These are phyloP conservation scores for Globisporangium echinulatum DNA, from an alignment of 352 stramenopile species.

Conservation along the genomic window DNA sequence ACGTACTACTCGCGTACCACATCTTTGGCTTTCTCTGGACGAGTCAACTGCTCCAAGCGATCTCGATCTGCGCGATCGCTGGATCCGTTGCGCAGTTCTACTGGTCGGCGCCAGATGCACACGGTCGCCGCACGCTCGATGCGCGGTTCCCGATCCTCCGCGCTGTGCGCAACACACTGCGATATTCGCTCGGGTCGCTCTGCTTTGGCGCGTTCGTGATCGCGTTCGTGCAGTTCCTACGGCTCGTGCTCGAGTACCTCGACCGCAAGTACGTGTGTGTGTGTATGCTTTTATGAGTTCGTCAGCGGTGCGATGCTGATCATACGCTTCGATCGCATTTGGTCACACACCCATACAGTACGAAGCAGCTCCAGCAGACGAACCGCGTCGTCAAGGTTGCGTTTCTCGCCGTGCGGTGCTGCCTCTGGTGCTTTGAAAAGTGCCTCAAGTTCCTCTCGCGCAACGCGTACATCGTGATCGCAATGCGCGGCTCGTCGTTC, in stretches of 20 bases:
- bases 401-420: conserved; percentile 79
- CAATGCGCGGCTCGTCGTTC: conserved; percentile 76
- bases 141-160: conserved; percentile 52
- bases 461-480: conserved; percentile 92
- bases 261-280: conserved; percentile 81
- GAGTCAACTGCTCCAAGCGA: conserved; percentile 92
- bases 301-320: not conserved
- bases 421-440: conserved; percentile 94
- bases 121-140: conserved; percentile 35
- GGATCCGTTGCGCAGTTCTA: conserved; percentile 90
- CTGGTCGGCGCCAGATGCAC: conserved; percentile 64
- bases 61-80: conserved; percentile 92
- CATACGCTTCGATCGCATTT: not conserved
- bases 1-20: conserved; percentile 59
- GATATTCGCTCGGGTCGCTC: conserved; percentile 93
- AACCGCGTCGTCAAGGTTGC: conserved; percentile 84
- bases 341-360: conserved; percentile 21
- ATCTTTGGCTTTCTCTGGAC: conserved; percentile 97
- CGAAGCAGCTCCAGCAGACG: conserved; percentile 61
- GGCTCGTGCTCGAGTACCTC: conserved; percentile 91
- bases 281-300: conserved; percentile 1
- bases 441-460: conserved; percentile 97
- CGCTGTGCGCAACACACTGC: conserved; percentile 51
- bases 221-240: conserved; percentile 94
- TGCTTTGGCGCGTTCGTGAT: conserved; percentile 97